Evolutionary conservation across 148 eudicot species (phyloP).

Genomic region (Salicornia ramosissima): DNA sequence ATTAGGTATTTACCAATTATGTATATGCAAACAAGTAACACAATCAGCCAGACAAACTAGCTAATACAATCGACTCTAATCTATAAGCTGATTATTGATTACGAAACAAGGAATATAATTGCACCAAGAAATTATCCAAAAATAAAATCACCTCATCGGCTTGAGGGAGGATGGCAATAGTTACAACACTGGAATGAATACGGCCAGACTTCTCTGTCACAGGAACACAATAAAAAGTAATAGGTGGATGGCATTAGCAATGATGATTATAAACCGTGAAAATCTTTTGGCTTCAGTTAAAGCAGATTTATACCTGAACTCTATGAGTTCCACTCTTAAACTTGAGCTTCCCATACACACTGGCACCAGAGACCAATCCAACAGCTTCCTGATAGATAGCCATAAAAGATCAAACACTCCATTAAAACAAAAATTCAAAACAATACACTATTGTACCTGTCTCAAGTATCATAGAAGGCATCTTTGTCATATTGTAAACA

Average conservation of each 20-base stretch:
- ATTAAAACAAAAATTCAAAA: background rate
- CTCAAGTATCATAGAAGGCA: constrained; percentile 22
- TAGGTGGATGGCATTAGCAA: constrained; percentile 8
- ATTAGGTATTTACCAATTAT: too few species aligned
- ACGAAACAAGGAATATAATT: too few species aligned
- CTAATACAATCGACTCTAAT: too few species aligned
- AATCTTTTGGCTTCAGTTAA: background rate
- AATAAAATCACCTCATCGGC: constrained; percentile 73
- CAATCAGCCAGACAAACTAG: too few species aligned
- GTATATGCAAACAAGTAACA: too few species aligned
- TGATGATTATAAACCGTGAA: background rate
- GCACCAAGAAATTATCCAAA: background rate
- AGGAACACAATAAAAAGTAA: constrained; percentile 76
- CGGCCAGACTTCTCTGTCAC: constrained; percentile 97
- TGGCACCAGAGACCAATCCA: constrained; percentile 77
- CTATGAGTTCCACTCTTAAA: constrained; percentile 96
- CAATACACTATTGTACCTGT: constrained; percentile 70
- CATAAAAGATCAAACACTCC: background rate
- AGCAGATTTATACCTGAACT: constrained; percentile 65
- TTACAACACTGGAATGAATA: constrained; percentile 89
- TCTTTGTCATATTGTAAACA: background rate
- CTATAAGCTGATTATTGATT: too few species aligned
- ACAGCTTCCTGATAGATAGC: constrained; percentile 73
- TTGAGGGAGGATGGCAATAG: constrained; percentile 93
- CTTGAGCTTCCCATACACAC: constrained; percentile 83